These are phyloP conservation scores for Vigna hirtella DNA, from an alignment of 306 rosid genomes.

Conservation along the genomic window DNA sequence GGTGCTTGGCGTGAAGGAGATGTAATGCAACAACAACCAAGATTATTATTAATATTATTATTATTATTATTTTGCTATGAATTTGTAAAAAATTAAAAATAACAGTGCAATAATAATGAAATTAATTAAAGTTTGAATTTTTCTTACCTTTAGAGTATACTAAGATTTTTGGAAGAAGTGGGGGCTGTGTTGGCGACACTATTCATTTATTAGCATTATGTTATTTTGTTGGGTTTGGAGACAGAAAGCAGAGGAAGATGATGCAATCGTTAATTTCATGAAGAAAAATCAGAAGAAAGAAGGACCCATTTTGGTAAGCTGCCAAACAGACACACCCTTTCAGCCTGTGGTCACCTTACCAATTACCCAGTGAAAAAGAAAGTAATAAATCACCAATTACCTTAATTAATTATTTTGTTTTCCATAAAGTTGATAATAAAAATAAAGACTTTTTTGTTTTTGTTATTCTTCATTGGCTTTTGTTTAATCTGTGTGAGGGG, in stretches of 20 bases:
- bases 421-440: too few species aligned
- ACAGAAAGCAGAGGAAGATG: constrained; percentile 30
- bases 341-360: constrained; percentile 34
- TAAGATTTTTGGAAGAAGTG: background rate
- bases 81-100: constrained; percentile 8
- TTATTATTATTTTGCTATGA: background rate
- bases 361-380: background rate
- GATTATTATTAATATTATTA: background rate
- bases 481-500: too few species aligned
- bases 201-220: constrained; percentile 37
- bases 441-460: too few species aligned
- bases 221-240: constrained; percentile 24
- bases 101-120: background rate
- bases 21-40: constrained; percentile 31
- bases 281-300: constrained; percentile 35
- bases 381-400: constrained; percentile 10
- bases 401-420: background rate
- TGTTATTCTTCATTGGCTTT: too few species aligned
- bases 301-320: constrained; percentile 56
- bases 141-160: background rate
- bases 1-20: constrained; percentile 73
- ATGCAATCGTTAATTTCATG: constrained; percentile 21
- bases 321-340: constrained; percentile 52
- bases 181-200: constrained; percentile 36
- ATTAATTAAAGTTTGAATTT: background rate